Conservation (phyloP, 139 green algal genomes). For the Closterium sp. region DNA sequence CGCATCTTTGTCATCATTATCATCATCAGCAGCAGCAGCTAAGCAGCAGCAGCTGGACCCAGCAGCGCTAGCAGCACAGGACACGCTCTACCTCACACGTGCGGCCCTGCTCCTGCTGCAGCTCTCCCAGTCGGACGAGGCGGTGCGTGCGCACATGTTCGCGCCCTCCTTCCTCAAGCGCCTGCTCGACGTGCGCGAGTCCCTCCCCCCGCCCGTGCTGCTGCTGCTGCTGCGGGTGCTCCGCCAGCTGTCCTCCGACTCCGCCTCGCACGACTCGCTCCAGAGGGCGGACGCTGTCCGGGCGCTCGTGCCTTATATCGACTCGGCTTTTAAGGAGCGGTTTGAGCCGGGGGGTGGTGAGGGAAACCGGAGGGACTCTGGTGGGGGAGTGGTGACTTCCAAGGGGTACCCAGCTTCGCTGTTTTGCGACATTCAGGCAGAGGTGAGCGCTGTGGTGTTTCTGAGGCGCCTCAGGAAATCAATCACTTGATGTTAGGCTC, state of each 20-base stretch:
- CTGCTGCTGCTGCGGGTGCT: conserved; percentile 37
- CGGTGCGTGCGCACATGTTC: conserved; percentile 70
- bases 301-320: conserved; percentile 26
- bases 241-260: conserved; percentile 21
- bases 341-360: not conserved
- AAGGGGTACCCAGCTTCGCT: too few species aligned
- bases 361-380: too few species aligned
- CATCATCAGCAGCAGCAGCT: not conserved
- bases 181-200: conserved; percentile 20
- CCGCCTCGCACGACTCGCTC: conserved; percentile 30
- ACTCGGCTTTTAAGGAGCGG: not conserved
- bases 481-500: too few species aligned
- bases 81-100: conserved; percentile 48
- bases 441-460: too few species aligned
- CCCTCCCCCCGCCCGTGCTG: conserved; percentile 4
- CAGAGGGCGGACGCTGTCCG: conserved; percentile 46
- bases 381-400: too few species aligned
- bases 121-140: conserved; percentile 63
- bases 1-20: not conserved
- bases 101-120: conserved; percentile 69
- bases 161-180: conserved; percentile 11
- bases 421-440: too few species aligned
- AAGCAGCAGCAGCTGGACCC: conserved; percentile 8
- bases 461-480: too few species aligned
- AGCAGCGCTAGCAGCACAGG: not conserved